phyloP scores from a whole-genome alignment of 306 rosid species.

The Dryas octopetala region DNA sequence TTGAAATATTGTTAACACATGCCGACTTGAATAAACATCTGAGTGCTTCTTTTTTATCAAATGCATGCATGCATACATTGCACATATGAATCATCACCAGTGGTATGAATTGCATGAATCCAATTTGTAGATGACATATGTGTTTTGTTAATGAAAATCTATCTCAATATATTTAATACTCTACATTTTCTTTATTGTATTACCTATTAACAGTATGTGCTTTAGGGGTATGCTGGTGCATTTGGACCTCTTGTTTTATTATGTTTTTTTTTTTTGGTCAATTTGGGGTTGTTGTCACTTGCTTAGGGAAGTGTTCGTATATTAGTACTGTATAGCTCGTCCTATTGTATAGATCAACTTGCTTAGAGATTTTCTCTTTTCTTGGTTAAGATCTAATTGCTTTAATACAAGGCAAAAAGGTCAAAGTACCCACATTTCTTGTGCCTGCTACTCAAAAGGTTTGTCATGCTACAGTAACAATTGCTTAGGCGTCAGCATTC shows the following conservation, averaged over 20 bases:
- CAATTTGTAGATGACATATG: neutral
- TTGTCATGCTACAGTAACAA: conserved; percentile 18
- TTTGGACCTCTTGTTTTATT: neutral
- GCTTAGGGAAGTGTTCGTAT: neutral
- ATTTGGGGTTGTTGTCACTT: neutral
- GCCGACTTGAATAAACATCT: neutral
- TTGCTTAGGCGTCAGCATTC: conserved; percentile 1
- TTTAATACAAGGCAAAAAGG: conserved; percentile 70
- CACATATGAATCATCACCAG: no score
- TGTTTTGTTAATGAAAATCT: neutral
- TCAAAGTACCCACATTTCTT: conserved; percentile 95
- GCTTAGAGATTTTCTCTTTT: neutral
- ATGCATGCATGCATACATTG: neutral
- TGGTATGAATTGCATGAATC: neutral
- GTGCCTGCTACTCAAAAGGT: conserved; percentile 99
- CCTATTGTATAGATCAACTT: neutral
- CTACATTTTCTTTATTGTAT: neutral
- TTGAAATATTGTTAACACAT: neutral
- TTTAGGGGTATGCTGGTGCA: neutral
- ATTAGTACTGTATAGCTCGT: neutral
- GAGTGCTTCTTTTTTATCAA: neutral
- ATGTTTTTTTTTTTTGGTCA: neutral
- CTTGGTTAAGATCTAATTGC: conserved; percentile 8
- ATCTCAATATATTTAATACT: neutral
- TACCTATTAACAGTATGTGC: neutral